These are phyloP conservation scores for Mucor mucedo DNA, from an alignment of 371 early-diverging fungal genomes.

Conservation along the genomic window DNA sequence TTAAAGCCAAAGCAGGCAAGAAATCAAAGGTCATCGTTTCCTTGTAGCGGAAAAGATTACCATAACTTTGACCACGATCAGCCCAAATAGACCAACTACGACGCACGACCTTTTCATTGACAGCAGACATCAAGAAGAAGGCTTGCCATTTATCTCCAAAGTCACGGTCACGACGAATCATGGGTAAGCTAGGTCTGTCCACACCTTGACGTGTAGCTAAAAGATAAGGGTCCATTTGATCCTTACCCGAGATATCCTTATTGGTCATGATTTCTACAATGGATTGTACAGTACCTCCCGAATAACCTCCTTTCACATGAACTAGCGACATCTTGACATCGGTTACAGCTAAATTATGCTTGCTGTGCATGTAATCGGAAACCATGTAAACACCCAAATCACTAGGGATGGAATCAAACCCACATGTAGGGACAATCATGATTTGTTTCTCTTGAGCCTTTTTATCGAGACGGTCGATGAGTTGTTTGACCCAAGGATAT, in stretches of 20 bases:
- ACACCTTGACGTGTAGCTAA: constrained; percentile 39
- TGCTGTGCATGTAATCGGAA: constrained; percentile 54
- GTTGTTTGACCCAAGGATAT: constrained; percentile 66
- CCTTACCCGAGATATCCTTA: constrained; percentile 3
- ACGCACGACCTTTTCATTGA: constrained; percentile 62
- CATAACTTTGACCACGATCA: constrained; percentile 56
- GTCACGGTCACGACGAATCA: constrained; percentile 35
- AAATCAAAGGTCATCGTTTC: constrained; percentile 61
- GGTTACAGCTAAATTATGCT: constrained; percentile 52
- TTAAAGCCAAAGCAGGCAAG: constrained; percentile 42
- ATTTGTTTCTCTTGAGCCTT: constrained; percentile 69
- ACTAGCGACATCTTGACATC: constrained; percentile 65
- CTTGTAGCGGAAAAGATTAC: constrained; percentile 57
- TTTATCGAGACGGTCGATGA: constrained; percentile 72
- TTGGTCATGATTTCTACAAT: constrained; percentile 34
- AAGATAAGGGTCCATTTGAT: constrained; percentile 48
- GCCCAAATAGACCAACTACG: constrained; percentile 57
- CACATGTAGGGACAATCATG: constrained; percentile 84
- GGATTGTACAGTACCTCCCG: constrained; percentile 69
- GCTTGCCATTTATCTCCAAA: constrained; percentile 61
- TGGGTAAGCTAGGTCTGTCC: constrained; percentile 33
- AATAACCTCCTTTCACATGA: constrained; percentile 52
- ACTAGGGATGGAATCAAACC: constrained; percentile 91
- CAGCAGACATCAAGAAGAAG: constrained; percentile 61
- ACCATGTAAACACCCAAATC: constrained; percentile 69